These are phyloP conservation scores for Sporothrix pallida DNA, from an alignment of 2,329 filamentous ascomycete genomes.

Conservation along the genomic window DNA sequence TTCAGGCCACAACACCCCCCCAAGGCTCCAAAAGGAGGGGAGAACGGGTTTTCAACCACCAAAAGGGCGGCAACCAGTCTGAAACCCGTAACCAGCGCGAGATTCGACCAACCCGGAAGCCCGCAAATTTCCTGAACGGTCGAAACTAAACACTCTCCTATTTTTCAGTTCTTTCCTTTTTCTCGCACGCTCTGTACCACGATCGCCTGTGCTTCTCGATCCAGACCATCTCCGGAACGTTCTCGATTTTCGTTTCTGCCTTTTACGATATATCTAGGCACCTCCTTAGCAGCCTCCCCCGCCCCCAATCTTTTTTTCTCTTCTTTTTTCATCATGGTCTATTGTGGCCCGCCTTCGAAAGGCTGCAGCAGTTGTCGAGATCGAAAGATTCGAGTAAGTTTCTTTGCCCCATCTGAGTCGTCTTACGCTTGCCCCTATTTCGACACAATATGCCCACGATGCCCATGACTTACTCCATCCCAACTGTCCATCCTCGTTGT, in stretches of 20 bases:
- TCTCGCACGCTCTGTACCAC: background rate
- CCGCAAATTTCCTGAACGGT: conserved; percentile 31
- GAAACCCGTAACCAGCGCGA: conserved; percentile 26
- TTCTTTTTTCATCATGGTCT: conserved; percentile 53
- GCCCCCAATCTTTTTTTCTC: background rate
- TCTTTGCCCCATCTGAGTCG: background rate
- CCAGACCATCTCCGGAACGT: background rate
- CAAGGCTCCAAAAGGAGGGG: background rate
- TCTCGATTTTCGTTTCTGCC: background rate
- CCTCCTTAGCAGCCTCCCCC: background rate
- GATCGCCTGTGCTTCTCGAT: background rate
- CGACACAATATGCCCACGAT: background rate
- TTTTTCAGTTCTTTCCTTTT: conserved; percentile 3
- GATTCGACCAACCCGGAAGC: background rate
- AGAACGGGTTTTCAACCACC: background rate
- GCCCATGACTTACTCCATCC: background rate
- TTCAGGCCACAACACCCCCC: background rate
- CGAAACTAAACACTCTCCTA: conserved; percentile 21
- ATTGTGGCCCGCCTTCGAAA: conserved; percentile 63
- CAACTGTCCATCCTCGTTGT: background rate
- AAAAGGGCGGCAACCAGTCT: conserved; percentile 10
- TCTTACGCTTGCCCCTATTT: conserved; percentile 22
- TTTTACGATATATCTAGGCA: conserved; percentile 16
- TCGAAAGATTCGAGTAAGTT: conserved; percentile 61
- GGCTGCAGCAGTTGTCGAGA: conserved; percentile 62